A percentile compares a stretch with the other conserved stretches of the same genome.
phyloP scores from a whole-genome alignment of 441 rosid species.

The Adansonia madagascariensis region DNA sequence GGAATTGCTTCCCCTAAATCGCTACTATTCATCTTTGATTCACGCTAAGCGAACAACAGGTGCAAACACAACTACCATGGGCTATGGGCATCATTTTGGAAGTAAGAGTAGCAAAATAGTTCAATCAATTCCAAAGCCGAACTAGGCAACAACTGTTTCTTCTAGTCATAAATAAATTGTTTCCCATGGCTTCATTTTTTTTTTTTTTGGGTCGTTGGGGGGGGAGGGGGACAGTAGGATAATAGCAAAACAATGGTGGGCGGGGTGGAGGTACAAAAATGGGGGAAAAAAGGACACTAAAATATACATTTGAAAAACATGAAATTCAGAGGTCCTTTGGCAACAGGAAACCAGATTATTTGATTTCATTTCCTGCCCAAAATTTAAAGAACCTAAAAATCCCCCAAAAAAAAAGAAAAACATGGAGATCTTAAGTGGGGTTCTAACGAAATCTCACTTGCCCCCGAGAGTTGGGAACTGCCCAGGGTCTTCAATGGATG shows the following conservation, averaged over 20 bases:
- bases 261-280: background rate
- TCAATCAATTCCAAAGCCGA: constrained; percentile 20
- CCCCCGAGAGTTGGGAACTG: constrained; percentile 74
- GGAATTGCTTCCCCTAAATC: background rate
- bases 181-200: constrained; percentile 25
- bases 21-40: background rate
- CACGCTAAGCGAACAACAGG: no score
- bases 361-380: background rate
- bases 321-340: constrained; percentile 15
- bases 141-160: background rate
- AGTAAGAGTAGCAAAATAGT: background rate
- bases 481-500: constrained; percentile 63
- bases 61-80: background rate
- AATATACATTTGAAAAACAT: constrained; percentile 37
- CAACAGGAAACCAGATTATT: constrained; percentile 13
- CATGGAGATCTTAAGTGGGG: constrained; percentile 8
- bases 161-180: background rate
- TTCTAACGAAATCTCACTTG: constrained; percentile 18
- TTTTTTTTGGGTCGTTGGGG: background rate
- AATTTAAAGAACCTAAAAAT: background rate
- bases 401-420: background rate
- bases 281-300: background rate
- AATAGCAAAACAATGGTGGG: background rate
- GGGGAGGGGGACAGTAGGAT: background rate
- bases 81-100: background rate